Conservation (phyloP, 2,329 filamentous ascomycete genomes). For the Coleophoma eucalyptorum region DNA sequence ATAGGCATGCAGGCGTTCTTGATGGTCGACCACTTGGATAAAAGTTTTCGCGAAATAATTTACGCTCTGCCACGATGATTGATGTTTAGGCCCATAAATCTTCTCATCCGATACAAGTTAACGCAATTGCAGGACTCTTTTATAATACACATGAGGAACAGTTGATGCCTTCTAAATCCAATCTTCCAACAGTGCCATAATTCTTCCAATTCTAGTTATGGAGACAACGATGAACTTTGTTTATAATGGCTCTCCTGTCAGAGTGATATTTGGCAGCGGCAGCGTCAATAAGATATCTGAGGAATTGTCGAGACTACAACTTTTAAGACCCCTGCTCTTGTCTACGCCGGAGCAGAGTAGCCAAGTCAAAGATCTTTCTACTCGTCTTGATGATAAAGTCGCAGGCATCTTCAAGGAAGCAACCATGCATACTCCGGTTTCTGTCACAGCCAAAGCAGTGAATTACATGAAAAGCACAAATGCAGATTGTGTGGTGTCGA, state of each 20-base stretch:
- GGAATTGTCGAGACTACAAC: constrained; percentile 39
- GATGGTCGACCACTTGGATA: no score
- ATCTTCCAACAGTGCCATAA: no score
- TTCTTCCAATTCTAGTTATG: no score
- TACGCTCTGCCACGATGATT: no score
- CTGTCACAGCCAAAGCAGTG: constrained; percentile 53
- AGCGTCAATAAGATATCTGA: constrained; percentile 44
- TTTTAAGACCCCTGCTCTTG: constrained; percentile 49
- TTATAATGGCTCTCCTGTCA: constrained; percentile 48
- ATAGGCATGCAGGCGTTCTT: no score
- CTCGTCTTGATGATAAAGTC: constrained; percentile 38
- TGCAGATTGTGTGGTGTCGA: constrained; percentile 54
- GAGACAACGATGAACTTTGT: no score
- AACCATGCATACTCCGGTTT: constrained; percentile 58
- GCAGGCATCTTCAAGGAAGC: constrained; percentile 51
- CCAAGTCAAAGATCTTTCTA: constrained; percentile 40
- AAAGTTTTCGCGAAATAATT: no score
- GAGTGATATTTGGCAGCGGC: constrained; percentile 53
- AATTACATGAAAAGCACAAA: constrained; percentile 36
- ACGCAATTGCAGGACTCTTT: no score
- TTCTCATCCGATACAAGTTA: no score
- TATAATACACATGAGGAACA: no score
- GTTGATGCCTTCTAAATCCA: no score
- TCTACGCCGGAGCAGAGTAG: constrained; percentile 46
- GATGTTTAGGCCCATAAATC: no score